Base-by-base conservation (phyloP, 176 grass and related monocot species). In the Oropetium thomaeum region DNA sequence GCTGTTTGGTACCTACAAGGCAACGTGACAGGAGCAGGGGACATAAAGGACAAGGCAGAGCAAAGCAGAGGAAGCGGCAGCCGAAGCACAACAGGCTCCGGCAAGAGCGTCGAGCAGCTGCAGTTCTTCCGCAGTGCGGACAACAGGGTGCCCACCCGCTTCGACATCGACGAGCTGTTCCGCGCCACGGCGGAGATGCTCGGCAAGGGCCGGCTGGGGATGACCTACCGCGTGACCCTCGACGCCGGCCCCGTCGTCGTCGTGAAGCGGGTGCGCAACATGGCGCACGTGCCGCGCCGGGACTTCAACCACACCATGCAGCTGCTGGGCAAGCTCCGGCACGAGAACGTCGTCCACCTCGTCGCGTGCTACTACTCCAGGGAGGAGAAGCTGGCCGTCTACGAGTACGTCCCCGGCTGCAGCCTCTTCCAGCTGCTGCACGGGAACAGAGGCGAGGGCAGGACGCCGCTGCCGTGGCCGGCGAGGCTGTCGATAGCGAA, bases 351-450 rank as follows among this genome's bases (percentile, higher is more conserved):
- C 65, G 84, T 73, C 7, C 91, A 84, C 42, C 80, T 99, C 84
- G 39, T 90, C 57, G 66, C 89, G 34, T 95, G 82, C 67, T 85
- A 92, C 79, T 79, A 84, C 80, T 99, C 96, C 79, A 80, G 80
- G 73, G 92, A 99, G 39, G 96, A 99, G 84, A 94, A 99, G 81
- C 81, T 99, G 0, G 73, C 77, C 22, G 82, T 95, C 27, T 99
- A 86, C 82, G 96, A 99, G 15, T 72, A 92, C 72, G 22, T 99
- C 23, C 78, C 66, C 41, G 91, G 89, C 14, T 76, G 45, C 62
- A 99, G 86, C 84, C 86, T 99, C 65, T 92, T 86, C 80, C 87
- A 99, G 19, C 86, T 99, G 11, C 84, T 99, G 1, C 96, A 99
- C 11, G 96, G 82, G 43, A 90, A 88, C 79, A 88, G 87, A 78